Evolutionary conservation across 2,329 filamentous ascomycete species (phyloP), one percentile per base, ranked within the genome.

Genomic region (Pseudogymnoascus sp.): DNA sequence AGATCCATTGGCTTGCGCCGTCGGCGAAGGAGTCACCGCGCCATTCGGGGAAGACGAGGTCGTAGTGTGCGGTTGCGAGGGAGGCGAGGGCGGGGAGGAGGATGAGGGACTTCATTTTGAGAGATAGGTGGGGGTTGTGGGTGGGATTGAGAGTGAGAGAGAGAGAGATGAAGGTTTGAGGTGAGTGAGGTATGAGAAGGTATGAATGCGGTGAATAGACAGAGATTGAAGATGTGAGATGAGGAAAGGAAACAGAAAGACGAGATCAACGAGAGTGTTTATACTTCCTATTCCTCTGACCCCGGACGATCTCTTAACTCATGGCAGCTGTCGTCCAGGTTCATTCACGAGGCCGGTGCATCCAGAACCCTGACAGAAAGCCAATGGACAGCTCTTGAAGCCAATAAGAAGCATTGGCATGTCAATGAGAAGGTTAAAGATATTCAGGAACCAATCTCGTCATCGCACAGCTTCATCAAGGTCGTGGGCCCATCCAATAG

Each of bases 21-120:
- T 66, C 70, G 64, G 70, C 66, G 67, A 81, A 79, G 8, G 72
- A 79, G 65, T 81, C 77, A 28, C 82, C 83, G 63, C 83, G 80
- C 65, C 76, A 72, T 14, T 75, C 66, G 10, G 84, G 84, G 67
- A 79, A 85, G 37, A 77, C 72, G 73, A 87, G 77, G 3, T 77
- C 71, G 76, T 85, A 86, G 71, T 87, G 84, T 14, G 83, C 83
- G 43, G 80, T 75, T 16, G 77, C 75, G 54, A 81, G 68, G 63
- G 80, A 76, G 57, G 78, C 73, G 63, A 81, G 72, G 62, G 75
- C 71, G 66, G 79, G 70, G 62, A 79, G 72, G 60, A 73, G 65
- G 54, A 79, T 70, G 63, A 76, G 63, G 39, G 65, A 67, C 66
- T 73, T 72, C 75, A 73, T 73, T 36, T 74, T 75, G 21, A 25